These are phyloP conservation scores for Tylopilus vinaceipallidus DNA, from an alignment of 768 basidiomycete species.

Conservation along the genomic window DNA sequence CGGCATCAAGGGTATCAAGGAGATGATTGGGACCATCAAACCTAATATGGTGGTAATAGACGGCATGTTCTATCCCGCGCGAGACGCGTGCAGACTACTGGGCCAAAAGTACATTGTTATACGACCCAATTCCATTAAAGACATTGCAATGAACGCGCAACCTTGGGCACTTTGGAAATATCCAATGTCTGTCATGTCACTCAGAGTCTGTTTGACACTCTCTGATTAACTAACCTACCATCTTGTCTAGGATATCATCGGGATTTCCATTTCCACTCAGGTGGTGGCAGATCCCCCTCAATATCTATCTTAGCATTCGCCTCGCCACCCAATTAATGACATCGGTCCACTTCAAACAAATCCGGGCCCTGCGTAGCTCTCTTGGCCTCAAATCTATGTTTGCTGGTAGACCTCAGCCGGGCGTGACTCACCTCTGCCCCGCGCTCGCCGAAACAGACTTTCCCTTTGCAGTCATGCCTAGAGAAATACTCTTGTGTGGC, in stretches of 20 bases:
- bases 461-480: slow-evolving; percentile 3
- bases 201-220: neutral
- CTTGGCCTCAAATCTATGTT: neutral
- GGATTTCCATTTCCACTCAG: slow-evolving; percentile 13
- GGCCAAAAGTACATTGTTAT: slow-evolving; percentile 10
- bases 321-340: neutral
- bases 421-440: slow-evolving; percentile 5
- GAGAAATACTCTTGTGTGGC: slow-evolving; percentile 5
- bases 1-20: neutral
- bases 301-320: slow-evolving; percentile 8
- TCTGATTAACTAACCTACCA: neutral
- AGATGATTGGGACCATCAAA: slow-evolving; percentile 4
- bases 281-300: slow-evolving; percentile 17
- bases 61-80: neutral
- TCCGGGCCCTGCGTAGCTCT: neutral
- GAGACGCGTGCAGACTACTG: slow-evolving; percentile 7
- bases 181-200: neutral
- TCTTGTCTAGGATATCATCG: slow-evolving; percentile 4
- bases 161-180: slow-evolving; percentile 10
- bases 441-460: slow-evolving; percentile 3
- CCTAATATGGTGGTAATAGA: slow-evolving; percentile 8
- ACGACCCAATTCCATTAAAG: slow-evolving; percentile 2
- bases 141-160: neutral
- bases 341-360: neutral
- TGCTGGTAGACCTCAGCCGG: neutral